Conservation (phyloP, 331 rosid genomes). For the Pyracantha coccinea region DNA sequence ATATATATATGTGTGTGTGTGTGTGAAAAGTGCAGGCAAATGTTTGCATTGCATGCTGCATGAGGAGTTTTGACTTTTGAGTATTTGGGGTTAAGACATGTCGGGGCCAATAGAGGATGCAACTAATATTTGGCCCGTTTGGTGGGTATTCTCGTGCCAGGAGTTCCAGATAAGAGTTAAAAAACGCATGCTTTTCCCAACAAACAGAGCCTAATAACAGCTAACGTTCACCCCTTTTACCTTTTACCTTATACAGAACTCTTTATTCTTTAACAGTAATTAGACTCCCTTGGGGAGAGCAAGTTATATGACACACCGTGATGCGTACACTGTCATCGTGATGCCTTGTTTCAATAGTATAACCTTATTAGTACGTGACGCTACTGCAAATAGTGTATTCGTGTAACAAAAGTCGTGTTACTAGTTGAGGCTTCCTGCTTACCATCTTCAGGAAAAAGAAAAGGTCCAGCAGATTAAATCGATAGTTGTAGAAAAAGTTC, state of each 20-base stretch:
- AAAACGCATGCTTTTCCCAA: constrained; percentile 15
- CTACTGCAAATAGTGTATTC: too few species aligned
- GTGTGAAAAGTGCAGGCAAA: not conserved
- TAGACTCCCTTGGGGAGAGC: too few species aligned
- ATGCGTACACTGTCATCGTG: too few species aligned
- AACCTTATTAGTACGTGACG: too few species aligned
- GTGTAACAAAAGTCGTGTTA: too few species aligned
- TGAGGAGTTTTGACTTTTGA: constrained; percentile 7
- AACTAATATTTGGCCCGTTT: constrained; percentile 61
- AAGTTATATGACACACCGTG: too few species aligned
- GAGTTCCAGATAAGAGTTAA: constrained; percentile 10
- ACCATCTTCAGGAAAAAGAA: not conserved
- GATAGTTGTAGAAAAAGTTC: not conserved
- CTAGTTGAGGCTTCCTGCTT: not conserved
- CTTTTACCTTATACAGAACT: not conserved
- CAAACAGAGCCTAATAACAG: constrained; percentile 35
- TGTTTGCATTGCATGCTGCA: not conserved
- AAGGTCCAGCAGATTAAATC: not conserved
- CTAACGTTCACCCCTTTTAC: constrained; percentile 7
- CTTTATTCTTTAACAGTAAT: not conserved
- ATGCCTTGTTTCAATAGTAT: too few species aligned
- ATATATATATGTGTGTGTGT: too few species aligned
- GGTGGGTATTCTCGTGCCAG: constrained; percentile 48
- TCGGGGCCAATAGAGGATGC: constrained; percentile 76
- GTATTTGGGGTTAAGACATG: constrained; percentile 13